A percentile compares a stretch with the other conserved stretches of the same genome.
Conservation (phyloP, 345 rosid species). For the Bruguiera parviflora region DNA sequence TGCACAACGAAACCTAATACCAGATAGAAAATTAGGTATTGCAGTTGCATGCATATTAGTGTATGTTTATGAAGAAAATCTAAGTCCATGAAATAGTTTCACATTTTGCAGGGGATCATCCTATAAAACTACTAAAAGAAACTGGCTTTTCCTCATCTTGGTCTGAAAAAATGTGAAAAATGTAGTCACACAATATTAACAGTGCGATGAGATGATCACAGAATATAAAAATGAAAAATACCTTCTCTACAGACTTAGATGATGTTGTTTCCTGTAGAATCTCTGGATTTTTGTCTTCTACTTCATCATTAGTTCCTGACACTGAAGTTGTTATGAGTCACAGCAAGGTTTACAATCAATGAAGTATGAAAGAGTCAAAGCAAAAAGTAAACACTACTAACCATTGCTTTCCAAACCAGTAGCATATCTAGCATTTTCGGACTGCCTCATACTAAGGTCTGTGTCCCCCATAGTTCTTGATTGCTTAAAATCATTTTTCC, state of each 20-base stretch:
- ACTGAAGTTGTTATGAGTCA: constrained; percentile 11
- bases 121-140: too few relatives aligned
- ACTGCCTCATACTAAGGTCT: background rate
- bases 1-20: background rate
- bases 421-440: constrained; percentile 2
- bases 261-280: constrained; percentile 26
- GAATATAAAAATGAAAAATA: constrained; percentile 16
- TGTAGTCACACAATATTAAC: background rate
- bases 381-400: constrained; percentile 18
- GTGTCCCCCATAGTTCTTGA: constrained; percentile 27
- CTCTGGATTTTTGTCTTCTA: constrained; percentile 26
- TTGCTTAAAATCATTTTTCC: constrained; percentile 22
- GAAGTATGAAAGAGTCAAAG: background rate
- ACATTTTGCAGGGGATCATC: too few relatives aligned
- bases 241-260: constrained; percentile 42
- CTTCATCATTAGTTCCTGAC: constrained; percentile 45
- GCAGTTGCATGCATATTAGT: background rate
- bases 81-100: too few relatives aligned
- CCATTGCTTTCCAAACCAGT: constrained; percentile 36
- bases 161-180: background rate
- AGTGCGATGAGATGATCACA: background rate
- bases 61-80: too few relatives aligned
- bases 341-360: constrained; percentile 9
- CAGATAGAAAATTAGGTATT: background rate
- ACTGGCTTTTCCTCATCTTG: too few relatives aligned